Conservation (phyloP, 2,329 filamentous ascomycete genomes). For the Aspergillus sergii region DNA sequence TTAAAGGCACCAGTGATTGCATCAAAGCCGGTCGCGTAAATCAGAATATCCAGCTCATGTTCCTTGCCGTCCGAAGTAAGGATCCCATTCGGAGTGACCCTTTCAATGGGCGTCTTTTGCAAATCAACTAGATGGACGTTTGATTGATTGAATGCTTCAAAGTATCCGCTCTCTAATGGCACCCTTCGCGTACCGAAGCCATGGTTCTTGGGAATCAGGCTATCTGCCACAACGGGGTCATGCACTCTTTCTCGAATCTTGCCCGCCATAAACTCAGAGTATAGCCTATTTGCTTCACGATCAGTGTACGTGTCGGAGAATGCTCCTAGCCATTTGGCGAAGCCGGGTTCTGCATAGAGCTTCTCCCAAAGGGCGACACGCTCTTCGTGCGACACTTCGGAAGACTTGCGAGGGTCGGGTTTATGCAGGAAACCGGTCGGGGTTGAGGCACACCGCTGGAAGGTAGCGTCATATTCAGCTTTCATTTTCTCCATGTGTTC, state of each 20-base stretch:
- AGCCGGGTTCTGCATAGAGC: constrained; percentile 21
- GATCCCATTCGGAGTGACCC: constrained; percentile 38
- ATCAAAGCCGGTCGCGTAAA: constrained; percentile 51
- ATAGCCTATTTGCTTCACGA: constrained; percentile 53
- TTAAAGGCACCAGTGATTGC: constrained; percentile 45
- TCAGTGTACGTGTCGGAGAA: constrained; percentile 57
- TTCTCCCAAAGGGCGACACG: constrained; percentile 21
- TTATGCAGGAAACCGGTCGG: constrained; percentile 19
- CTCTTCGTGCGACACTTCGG: constrained; percentile 11
- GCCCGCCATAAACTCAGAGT: constrained; percentile 60
- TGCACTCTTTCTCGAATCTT: constrained; percentile 55
- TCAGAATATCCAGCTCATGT: constrained; percentile 46
- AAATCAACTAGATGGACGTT: constrained; percentile 41
- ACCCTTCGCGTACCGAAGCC: constrained; percentile 59
- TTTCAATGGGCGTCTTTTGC: constrained; percentile 15
- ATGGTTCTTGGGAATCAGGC: constrained; percentile 58
- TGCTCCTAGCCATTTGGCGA: constrained; percentile 28
- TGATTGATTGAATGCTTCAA: constrained; percentile 52
- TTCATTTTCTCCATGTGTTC: constrained; percentile 19
- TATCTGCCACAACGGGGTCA: constrained; percentile 53
- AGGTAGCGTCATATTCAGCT: constrained; percentile 17
- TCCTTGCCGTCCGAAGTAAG: constrained; percentile 38
- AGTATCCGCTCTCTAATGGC: constrained; percentile 54
- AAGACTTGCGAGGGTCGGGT: neutral
- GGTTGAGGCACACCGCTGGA: constrained; percentile 15